phyloP scores from a whole-genome alignment of 2,329 filamentous ascomycete genomes.

The Ploettnerulaceae sp. region DNA sequence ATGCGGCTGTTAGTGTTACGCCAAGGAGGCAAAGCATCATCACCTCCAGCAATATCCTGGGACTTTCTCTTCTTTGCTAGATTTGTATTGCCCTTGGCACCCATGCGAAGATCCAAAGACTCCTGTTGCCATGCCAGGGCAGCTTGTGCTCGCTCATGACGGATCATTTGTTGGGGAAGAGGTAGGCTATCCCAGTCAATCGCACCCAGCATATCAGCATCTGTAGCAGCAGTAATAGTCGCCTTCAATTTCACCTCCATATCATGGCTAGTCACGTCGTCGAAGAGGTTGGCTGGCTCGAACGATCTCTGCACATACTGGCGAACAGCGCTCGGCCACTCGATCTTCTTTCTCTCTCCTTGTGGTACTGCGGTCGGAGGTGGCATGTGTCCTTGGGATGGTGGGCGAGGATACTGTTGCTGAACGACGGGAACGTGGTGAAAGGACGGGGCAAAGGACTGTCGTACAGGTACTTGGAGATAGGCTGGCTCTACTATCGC shows the following conservation, averaged over 20 bases:
- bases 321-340: conserved; percentile 79
- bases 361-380: conserved; percentile 30
- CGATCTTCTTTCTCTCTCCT: conserved; percentile 51
- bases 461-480: conserved; percentile 41
- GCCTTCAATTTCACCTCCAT: conserved; percentile 82
- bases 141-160: conserved; percentile 56
- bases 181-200: conserved; percentile 82
- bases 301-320: conserved; percentile 89
- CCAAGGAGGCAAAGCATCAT: conserved; percentile 60
- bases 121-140: conserved; percentile 28
- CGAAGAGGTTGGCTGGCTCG: conserved; percentile 63
- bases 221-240: conserved; percentile 78
- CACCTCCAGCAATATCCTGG: conserved; percentile 52
- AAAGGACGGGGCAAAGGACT: conserved; percentile 33
- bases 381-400: conserved; percentile 18
- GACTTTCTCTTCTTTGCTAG: conserved; percentile 77
- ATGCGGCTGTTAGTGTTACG: conserved; percentile 62
- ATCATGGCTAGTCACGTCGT: conserved; percentile 58
- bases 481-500: conserved; percentile 40
- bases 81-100: conserved; percentile 22
- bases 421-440: conserved; percentile 33
- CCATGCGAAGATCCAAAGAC: conserved; percentile 25
- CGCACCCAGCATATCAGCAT: conserved; percentile 63
- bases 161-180: conserved; percentile 77
- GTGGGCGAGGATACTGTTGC: conserved; percentile 34